Percentiles rank a stretch among this genome's conserved stretches.
phyloP scores from a whole-genome alignment of 2,329 filamentous ascomycete species.

The Colletotrichum graminicola region DNA sequence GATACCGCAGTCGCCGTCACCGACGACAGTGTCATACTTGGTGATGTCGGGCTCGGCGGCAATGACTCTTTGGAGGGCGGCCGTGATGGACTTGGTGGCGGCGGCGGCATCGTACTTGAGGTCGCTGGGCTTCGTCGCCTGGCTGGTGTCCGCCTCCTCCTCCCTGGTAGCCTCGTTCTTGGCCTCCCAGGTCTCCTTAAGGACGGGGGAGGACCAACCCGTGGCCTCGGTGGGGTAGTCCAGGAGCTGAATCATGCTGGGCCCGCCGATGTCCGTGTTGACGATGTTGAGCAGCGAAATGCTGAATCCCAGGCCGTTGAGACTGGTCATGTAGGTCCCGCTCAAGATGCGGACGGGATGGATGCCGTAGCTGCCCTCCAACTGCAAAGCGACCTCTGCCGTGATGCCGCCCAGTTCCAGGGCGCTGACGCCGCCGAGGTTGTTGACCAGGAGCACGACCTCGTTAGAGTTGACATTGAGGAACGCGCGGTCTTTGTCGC shows the following conservation, averaged over 20 bases:
- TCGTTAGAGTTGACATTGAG: slow-evolving; percentile 72
- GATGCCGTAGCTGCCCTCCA: slow-evolving; percentile 69
- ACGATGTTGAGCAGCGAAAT: slow-evolving; percentile 76
- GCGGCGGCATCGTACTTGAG: slow-evolving; percentile 65
- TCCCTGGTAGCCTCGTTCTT: slow-evolving; percentile 63
- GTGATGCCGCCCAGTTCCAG: slow-evolving; percentile 81
- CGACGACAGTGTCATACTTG: slow-evolving; percentile 83
- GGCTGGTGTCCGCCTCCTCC: slow-evolving; percentile 49
- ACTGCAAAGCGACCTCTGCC: slow-evolving; percentile 74
- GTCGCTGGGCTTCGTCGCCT: slow-evolving; percentile 58
- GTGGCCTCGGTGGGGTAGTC: slow-evolving; percentile 77
- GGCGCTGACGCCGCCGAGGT: slow-evolving; percentile 79
- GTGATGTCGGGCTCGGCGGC: slow-evolving; percentile 79
- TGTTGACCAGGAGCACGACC: slow-evolving; percentile 79
- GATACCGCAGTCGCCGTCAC: slow-evolving; percentile 91
- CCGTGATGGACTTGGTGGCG: slow-evolving; percentile 65
- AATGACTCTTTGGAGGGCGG: slow-evolving; percentile 72
- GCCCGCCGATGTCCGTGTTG: slow-evolving; percentile 68
- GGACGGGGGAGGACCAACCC: slow-evolving; percentile 76
- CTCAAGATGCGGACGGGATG: slow-evolving; percentile 73
- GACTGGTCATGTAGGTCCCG: slow-evolving; percentile 82
- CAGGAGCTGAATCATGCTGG: slow-evolving; percentile 75
- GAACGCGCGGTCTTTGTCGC: slow-evolving; percentile 79
- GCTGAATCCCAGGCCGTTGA: slow-evolving; percentile 83
- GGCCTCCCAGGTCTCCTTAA: slow-evolving; percentile 72